Percentiles rank a stretch among this genome's conserved stretches.
Evolutionary conservation across 164 flowering plant species (phyloP).

Genomic region (Stephania cephalantha): DNA sequence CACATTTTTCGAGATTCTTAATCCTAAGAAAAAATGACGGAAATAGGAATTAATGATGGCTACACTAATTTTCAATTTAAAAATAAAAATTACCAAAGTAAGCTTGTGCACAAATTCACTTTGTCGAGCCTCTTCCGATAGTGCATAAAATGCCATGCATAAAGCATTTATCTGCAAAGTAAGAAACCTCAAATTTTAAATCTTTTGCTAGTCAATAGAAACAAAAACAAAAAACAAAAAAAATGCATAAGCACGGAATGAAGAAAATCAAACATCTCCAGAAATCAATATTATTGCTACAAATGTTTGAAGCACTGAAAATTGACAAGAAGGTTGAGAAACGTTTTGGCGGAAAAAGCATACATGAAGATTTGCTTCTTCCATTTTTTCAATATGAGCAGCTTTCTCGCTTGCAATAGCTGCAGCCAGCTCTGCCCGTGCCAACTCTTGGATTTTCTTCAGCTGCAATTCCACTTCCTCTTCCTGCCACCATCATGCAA

Average conservation of each 20-base stretch:
- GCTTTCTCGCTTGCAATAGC: slow-evolving; percentile 88
- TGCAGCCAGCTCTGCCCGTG: slow-evolving; percentile 79
- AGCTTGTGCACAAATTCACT: slow-evolving; percentile 86
- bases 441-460: slow-evolving; percentile 62
- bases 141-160: slow-evolving; percentile 94
- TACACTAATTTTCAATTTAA: neutral
- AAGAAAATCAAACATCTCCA: neutral
- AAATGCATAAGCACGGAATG: neutral
- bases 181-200: slow-evolving; percentile 9
- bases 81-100: slow-evolving; percentile 55
- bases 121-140: slow-evolving; percentile 89
- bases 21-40: neutral
- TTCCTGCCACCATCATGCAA: slow-evolving; percentile 46
- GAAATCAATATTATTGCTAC: neutral
- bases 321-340: neutral
- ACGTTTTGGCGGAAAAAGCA: slow-evolving; percentile 8
- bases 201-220: neutral
- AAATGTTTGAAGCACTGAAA: neutral
- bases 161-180: slow-evolving; percentile 73
- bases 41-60: neutral
- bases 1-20: neutral
- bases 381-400: slow-evolving; percentile 84
- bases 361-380: slow-evolving; percentile 93
- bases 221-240: neutral
- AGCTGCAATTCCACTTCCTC: slow-evolving; percentile 55